These are phyloP conservation scores for Blumeria graminis DNA, from an alignment of 2,329 filamentous ascomycete genomes.

Conservation along the genomic window DNA sequence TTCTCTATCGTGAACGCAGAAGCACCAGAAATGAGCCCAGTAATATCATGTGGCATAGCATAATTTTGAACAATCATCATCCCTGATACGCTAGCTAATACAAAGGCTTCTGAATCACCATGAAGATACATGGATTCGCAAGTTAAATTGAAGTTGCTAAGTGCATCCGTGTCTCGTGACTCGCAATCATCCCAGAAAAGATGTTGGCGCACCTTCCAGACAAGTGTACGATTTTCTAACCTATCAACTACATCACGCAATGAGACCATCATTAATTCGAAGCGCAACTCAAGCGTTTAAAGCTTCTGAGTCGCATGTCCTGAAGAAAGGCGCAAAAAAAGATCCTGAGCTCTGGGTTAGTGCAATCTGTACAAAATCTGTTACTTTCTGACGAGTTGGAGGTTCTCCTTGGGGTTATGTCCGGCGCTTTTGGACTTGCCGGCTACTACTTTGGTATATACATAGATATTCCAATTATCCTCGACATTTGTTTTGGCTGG, in stretches of 20 bases:
- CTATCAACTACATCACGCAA: background rate
- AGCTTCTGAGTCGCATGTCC: constrained; percentile 20
- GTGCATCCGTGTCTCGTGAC: too few relatives aligned
- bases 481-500: background rate
- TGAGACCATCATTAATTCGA: constrained; percentile 6
- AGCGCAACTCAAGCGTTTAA: constrained; percentile 18
- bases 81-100: too few relatives aligned
- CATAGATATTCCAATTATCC: constrained; percentile 2
- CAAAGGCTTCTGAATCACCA: too few relatives aligned
- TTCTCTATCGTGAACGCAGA: too few relatives aligned
- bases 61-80: too few relatives aligned
- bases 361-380: background rate
- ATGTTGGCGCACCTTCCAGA: too few relatives aligned
- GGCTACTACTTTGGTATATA: constrained; percentile 64
- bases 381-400: constrained; percentile 17
- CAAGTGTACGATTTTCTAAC: background rate
- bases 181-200: too few relatives aligned
- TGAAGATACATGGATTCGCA: too few relatives aligned
- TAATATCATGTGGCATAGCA: too few relatives aligned
- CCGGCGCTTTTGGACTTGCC: constrained; percentile 62
- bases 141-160: too few relatives aligned
- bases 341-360: constrained; percentile 56
- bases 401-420: constrained; percentile 84
- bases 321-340: constrained; percentile 39
- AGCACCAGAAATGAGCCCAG: too few relatives aligned